phyloP scores from a whole-genome alignment of 169 alveolate species.

The Plasmodium cynomolgi region DNA sequence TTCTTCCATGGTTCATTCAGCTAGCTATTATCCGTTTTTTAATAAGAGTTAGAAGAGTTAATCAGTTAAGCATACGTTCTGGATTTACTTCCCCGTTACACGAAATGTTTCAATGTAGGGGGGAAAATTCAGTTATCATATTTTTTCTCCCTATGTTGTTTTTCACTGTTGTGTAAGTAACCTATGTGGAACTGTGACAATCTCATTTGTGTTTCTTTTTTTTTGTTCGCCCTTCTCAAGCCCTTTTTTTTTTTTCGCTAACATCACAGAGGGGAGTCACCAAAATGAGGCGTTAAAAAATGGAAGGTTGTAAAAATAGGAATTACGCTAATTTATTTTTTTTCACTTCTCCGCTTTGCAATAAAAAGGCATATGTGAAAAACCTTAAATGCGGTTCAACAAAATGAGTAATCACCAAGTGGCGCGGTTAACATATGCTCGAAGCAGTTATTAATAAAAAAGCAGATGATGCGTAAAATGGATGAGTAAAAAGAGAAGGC shows the following conservation, averaged over 20 bases:
- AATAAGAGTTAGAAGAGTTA: background rate
- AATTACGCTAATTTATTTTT: too few species aligned
- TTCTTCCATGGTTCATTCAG: slow-evolving; percentile 19
- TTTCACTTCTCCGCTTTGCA: background rate
- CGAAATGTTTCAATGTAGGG: background rate
- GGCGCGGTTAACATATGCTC: background rate
- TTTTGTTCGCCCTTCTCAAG: background rate
- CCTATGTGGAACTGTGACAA: background rate
- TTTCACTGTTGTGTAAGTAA: background rate
- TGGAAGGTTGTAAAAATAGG: background rate
- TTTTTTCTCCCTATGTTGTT: background rate
- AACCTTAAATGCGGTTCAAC: background rate
- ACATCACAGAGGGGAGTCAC: background rate
- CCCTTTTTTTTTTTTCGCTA: background rate
- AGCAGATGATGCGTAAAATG: background rate
- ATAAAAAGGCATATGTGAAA: background rate
- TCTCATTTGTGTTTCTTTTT: background rate
- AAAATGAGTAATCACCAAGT: background rate
- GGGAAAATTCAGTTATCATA: background rate
- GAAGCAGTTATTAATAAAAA: background rate
- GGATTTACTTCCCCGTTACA: background rate
- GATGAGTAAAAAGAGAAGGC: background rate
- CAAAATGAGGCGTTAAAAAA: background rate
- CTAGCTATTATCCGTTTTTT: background rate
- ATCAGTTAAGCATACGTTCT: background rate